Conservation (phyloP, 495 filamentous ascomycete genomes). For the Hypoxylon rickii region DNA sequence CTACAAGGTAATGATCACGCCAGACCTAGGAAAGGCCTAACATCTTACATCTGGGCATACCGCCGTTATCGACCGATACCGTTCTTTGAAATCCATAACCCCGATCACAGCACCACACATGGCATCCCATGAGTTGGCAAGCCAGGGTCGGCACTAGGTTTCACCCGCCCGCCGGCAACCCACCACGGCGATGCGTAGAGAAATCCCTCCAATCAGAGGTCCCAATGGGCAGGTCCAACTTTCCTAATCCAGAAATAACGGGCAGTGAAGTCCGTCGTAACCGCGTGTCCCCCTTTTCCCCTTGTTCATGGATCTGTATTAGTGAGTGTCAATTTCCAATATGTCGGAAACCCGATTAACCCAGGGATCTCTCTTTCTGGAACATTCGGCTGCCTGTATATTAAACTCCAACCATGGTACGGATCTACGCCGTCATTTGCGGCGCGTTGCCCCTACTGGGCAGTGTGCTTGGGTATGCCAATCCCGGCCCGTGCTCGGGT, state of each 20-base stretch:
- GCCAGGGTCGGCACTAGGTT: neutral
- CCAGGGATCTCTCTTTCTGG: conserved; percentile 1
- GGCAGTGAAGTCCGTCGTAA: neutral
- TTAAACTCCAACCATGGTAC: neutral
- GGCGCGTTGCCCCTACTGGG: conserved; percentile 12
- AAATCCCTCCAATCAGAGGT: conserved; percentile 25
- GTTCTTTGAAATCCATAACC: too few relatives aligned
- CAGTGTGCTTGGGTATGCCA: conserved; percentile 43
- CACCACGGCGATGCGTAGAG: neutral
- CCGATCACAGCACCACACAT: too few relatives aligned
- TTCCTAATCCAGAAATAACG: conserved; percentile 7
- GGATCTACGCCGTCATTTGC: neutral
- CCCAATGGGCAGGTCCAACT: neutral
- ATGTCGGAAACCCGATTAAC: neutral
- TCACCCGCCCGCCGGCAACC: conserved; percentile 13
- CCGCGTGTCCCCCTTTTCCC: neutral
- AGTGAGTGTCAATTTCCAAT: neutral
- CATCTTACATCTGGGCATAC: too few relatives aligned
- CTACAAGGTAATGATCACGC: too few relatives aligned
- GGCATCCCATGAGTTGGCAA: too few relatives aligned
- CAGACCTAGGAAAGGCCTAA: too few relatives aligned
- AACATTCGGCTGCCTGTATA: neutral
- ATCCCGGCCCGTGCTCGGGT: conserved; percentile 62
- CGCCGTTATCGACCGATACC: too few relatives aligned
- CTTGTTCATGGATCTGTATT: too few relatives aligned